phyloP scores from a whole-genome alignment of 331 rosid genomes.

The Phaseolus coccineus region DNA sequence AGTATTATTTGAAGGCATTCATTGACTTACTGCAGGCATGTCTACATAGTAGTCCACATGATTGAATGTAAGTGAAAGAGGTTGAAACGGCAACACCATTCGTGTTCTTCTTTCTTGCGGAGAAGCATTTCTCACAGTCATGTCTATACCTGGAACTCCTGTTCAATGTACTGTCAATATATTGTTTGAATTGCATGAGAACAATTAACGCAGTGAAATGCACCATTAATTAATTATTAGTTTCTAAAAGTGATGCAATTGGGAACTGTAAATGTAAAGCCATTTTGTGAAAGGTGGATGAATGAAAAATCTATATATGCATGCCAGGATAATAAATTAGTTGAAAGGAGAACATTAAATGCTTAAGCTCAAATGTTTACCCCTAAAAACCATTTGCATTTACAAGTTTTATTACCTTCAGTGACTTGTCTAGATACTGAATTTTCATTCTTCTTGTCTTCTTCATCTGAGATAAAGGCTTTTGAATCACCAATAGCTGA shows the following conservation, averaged over 20 bases:
- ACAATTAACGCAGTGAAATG: neutral
- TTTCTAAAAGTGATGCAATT: no score
- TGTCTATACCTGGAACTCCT: slow-evolving; percentile 2
- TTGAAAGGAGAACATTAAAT: no score
- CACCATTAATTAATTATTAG: no score
- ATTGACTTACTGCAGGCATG: slow-evolving; percentile 60
- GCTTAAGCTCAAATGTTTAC: no score
- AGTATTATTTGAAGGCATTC: neutral
- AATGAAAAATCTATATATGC: no score
- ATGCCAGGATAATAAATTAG: no score
- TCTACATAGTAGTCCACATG: slow-evolving; percentile 65
- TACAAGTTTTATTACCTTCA: no score
- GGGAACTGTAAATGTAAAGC: no score
- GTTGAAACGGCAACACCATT: slow-evolving; percentile 65
- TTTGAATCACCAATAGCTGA: slow-evolving; percentile 61
- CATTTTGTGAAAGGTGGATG: no score
- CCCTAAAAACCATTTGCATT: no score
- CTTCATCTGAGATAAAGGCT: slow-evolving; percentile 46
- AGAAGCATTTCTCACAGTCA: slow-evolving; percentile 34
- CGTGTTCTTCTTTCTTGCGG: slow-evolving; percentile 39
- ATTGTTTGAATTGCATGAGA: neutral
- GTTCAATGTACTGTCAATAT: neutral
- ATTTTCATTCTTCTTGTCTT: neutral
- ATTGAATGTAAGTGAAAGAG: slow-evolving; percentile 66
- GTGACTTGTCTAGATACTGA: no score